Conservation (phyloP, 495 filamentous ascomycete species). For the Cryomyces antarcticus region DNA sequence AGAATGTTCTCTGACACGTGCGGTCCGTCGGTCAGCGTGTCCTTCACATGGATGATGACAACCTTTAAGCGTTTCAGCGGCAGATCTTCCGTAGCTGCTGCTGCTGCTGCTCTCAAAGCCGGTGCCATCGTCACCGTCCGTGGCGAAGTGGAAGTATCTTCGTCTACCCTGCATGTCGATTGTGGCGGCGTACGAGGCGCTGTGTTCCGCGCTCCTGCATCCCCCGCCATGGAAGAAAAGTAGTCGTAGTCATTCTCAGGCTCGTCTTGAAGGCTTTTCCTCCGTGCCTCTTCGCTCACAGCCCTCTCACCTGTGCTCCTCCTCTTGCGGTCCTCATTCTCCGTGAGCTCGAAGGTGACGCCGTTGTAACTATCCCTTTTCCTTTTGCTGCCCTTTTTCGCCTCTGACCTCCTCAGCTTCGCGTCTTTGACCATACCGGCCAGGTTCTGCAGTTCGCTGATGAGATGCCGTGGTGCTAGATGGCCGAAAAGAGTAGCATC, state of each 20-base stretch:
- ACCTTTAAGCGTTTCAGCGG: constrained; percentile 32
- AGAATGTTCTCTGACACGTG: constrained; percentile 43
- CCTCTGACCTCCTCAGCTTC: constrained; percentile 11
- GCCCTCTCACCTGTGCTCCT: neutral
- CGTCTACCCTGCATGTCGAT: neutral
- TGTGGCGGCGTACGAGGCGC: neutral
- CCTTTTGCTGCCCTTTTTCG: constrained; percentile 14
- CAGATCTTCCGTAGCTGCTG: constrained; percentile 8
- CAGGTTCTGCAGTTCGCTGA: constrained; percentile 51
- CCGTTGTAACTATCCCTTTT: constrained; percentile 12
- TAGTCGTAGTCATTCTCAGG: neutral
- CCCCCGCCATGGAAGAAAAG: neutral
- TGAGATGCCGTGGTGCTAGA: constrained; percentile 60
- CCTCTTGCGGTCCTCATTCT: neutral
- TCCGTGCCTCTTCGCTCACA: neutral
- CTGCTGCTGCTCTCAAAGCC: neutral
- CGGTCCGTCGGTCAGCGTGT: constrained; percentile 28
- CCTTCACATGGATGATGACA: constrained; percentile 23
- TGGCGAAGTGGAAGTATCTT: neutral
- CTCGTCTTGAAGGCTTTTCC: neutral
- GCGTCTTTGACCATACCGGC: constrained; percentile 39
- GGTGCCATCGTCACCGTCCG: neutral
- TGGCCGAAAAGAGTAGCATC: constrained; percentile 72
- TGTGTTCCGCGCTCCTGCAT: neutral
- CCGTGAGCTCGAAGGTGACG: neutral